These are phyloP conservation scores for Myxozyma neotropica DNA, from an alignment of 805 yeast species.

Conservation along the genomic window DNA sequence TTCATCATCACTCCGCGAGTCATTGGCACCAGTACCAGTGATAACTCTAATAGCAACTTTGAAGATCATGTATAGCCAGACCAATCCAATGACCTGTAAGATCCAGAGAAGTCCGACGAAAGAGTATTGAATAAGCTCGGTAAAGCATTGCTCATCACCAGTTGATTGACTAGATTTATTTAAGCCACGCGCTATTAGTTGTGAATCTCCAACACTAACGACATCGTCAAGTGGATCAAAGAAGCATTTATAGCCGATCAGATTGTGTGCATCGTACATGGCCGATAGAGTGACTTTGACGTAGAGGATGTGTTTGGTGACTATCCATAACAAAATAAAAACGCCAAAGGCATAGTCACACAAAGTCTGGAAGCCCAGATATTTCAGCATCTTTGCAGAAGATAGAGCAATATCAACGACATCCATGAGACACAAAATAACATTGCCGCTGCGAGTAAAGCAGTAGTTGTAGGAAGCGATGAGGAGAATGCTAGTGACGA, in stretches of 20 bases:
- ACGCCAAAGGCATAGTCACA: conserved; percentile 73
- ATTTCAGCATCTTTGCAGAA: conserved; percentile 74
- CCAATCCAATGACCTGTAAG: conserved; percentile 62
- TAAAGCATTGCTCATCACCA: conserved; percentile 42
- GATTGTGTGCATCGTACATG: conserved; percentile 48
- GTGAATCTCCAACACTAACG: conserved; percentile 17
- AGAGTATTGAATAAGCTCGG: conserved; percentile 41
- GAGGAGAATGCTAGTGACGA: conserved; percentile 70
- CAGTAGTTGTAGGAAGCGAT: conserved; percentile 73
- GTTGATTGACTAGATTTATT: conserved; percentile 12
- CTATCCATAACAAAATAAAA: conserved; percentile 70
- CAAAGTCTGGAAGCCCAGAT: conserved; percentile 58
- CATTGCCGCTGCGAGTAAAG: conserved; percentile 76
- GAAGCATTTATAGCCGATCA: conserved; percentile 44
- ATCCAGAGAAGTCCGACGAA: conserved; percentile 63
- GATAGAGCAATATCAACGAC: conserved; percentile 73
- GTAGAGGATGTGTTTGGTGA: conserved; percentile 72
- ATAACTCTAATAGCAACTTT: conserved; percentile 72
- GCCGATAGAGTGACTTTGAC: conserved; percentile 67
- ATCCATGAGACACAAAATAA: conserved; percentile 79
- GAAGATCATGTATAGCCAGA: conserved; percentile 76
- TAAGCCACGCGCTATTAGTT: background rate
- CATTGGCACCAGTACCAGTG: conserved; percentile 78
- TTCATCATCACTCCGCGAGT: conserved; percentile 81
- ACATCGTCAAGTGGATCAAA: conserved; percentile 24